A percentile compares a stretch with the other conserved stretches of the same genome.
Conservation (phyloP, 306 rosid species). For the Sicyos edulis region DNA sequence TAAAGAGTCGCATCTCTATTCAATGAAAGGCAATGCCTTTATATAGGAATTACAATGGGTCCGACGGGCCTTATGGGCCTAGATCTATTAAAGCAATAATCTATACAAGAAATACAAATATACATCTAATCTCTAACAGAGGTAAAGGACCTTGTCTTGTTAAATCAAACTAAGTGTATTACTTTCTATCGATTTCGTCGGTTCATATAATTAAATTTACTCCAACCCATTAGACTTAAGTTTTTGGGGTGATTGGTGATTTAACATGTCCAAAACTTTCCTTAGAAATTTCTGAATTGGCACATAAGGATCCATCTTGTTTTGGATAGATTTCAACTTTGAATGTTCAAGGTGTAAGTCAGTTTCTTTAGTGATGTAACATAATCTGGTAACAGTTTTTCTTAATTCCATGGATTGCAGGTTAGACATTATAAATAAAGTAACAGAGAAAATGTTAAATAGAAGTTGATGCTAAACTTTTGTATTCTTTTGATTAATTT, state of each 20-base stretch:
- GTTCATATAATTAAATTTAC: too few species aligned
- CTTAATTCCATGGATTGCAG: neutral
- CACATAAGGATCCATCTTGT: neutral
- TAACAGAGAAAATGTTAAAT: neutral
- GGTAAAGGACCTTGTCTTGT: neutral
- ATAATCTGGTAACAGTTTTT: neutral
- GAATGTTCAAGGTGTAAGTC: neutral
- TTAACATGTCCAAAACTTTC: neutral
- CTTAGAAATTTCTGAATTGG: neutral
- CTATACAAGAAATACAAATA: too few species aligned
- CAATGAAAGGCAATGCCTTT: too few species aligned
- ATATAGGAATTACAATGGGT: too few species aligned
- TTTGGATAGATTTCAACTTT: neutral
- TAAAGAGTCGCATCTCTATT: too few species aligned
- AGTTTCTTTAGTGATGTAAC: neutral
- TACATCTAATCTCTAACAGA: too few species aligned
- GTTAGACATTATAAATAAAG: neutral
- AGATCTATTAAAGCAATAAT: too few species aligned
- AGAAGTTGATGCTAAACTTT: neutral
- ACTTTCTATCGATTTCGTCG: too few species aligned
- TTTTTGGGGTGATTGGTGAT: too few species aligned
- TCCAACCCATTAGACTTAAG: too few species aligned
- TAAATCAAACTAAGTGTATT: neutral
- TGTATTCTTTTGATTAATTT: neutral
- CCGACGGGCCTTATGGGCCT: too few species aligned